phyloP scores from a whole-genome alignment of 768 basidiomycete species.

The Hebeloma cylindrosporum region DNA sequence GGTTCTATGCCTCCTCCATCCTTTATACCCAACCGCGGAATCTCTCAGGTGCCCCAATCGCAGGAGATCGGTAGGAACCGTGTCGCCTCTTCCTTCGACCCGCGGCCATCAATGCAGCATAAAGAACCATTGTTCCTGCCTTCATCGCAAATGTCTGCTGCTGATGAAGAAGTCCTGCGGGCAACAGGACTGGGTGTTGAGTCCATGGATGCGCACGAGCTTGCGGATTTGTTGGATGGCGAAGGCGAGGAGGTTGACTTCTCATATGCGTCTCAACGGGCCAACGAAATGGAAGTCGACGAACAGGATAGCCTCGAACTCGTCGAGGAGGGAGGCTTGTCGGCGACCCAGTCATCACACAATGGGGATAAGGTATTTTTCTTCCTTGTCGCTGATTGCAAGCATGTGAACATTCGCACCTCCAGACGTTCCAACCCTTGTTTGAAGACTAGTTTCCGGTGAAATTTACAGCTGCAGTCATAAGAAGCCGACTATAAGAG shows the following conservation, averaged over 20 bases:
- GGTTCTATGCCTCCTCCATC: conserved; percentile 44
- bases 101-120: conserved; percentile 14
- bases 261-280: conserved; percentile 32
- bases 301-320: conserved; percentile 34
- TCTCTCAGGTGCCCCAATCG: conserved; percentile 7
- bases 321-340: conserved; percentile 36
- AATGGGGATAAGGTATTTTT: conserved; percentile 32
- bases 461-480: no score
- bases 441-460: conserved; percentile 51
- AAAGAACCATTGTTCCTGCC: conserved; percentile 47
- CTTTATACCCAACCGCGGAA: conserved; percentile 17
- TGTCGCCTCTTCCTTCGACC: not conserved
- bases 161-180: conserved; percentile 51
- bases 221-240: conserved; percentile 58
- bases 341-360: conserved; percentile 40
- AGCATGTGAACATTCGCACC: conserved; percentile 4
- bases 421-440: conserved; percentile 47
- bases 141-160: conserved; percentile 60
- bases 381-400: not conserved
- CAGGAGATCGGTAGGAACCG: not conserved
- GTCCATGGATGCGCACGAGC: conserved; percentile 60
- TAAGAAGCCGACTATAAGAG: no score
- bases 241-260: conserved; percentile 58
- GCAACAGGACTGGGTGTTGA: conserved; percentile 68
- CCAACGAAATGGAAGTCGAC: conserved; percentile 22